Evolutionary conservation across 306 rosid species (phyloP).

Genomic region (Castanospermum australe): DNA sequence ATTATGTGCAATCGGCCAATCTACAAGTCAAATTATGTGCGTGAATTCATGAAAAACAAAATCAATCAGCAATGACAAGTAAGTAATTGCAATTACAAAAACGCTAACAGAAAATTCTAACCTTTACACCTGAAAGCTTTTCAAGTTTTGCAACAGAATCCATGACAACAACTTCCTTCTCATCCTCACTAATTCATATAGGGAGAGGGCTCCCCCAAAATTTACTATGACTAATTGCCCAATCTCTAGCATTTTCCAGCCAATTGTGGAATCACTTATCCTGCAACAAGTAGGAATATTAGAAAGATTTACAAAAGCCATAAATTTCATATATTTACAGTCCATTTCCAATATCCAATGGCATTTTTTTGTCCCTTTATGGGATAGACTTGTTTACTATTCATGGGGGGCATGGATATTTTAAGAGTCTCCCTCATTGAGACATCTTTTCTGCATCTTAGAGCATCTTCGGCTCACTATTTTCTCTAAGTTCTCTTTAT

Average conservation of each 20-base stretch:
- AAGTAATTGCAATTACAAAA: neutral
- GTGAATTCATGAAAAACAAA: neutral
- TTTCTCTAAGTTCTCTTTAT: no score
- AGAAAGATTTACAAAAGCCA: neutral
- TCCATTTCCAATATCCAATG: neutral
- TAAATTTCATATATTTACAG: neutral
- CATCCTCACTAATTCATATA: constrained; percentile 91
- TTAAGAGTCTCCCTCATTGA: no score
- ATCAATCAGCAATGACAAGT: constrained; percentile 6
- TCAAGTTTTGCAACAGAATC: constrained; percentile 90
- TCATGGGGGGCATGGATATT: no score
- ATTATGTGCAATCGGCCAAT: no score
- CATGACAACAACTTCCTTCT: constrained; percentile 69
- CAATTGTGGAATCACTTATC: constrained; percentile 96
- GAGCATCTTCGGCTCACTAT: no score
- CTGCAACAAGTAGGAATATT: constrained; percentile 35
- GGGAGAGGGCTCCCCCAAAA: constrained; percentile 99
- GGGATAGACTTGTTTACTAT: no score
- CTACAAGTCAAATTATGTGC: neutral
- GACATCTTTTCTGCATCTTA: neutral
- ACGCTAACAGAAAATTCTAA: constrained; percentile 34
- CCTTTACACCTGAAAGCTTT: constrained; percentile 82
- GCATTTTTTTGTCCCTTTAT: neutral
- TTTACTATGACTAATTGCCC: constrained; percentile 98
- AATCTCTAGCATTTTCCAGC: constrained; percentile 99